Percentiles rank a stretch among this genome's conserved stretches.
Evolutionary conservation across 106 monocot genomes (phyloP).

Genomic region (Dendrobium officinale): DNA sequence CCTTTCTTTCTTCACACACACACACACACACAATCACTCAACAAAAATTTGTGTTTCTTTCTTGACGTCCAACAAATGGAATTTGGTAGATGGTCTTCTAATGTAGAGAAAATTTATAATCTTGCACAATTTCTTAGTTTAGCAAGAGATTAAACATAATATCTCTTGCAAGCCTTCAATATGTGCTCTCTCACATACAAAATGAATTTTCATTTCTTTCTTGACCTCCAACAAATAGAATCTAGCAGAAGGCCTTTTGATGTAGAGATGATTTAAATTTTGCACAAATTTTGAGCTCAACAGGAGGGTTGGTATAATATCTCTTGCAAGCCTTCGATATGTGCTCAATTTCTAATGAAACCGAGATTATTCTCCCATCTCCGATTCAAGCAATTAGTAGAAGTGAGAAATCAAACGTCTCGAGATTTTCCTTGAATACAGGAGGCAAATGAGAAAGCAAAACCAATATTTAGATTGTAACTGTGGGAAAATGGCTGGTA

Average conservation of each 20-base stretch:
- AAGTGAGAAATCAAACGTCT: too few relatives aligned
- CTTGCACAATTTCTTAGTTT: background rate
- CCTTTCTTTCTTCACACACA: background rate
- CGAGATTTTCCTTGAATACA: too few relatives aligned
- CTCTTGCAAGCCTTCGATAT: slow-evolving; percentile 1
- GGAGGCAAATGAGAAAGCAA: background rate
- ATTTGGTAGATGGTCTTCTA: too few relatives aligned
- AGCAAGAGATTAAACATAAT: background rate
- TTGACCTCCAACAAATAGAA: background rate
- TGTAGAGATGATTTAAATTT: background rate
- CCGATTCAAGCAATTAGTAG: background rate
- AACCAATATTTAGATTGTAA: background rate
- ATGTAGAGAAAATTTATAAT: background rate
- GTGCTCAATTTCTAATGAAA: background rate
- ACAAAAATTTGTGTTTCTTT: background rate
- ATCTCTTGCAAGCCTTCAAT: background rate
- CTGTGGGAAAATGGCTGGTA: too few relatives aligned
- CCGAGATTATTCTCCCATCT: background rate
- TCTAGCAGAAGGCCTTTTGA: background rate
- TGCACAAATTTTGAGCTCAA: background rate
- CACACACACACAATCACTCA: too few relatives aligned
- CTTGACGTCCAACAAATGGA: background rate
- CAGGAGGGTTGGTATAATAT: background rate
- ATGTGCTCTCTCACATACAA: background rate
- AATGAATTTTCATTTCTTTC: background rate